Evolutionary conservation across 179 eudicot genomes (phyloP), one percentile per base, ranked within the genome.

Genomic region (Beta macrorhiza): DNA sequence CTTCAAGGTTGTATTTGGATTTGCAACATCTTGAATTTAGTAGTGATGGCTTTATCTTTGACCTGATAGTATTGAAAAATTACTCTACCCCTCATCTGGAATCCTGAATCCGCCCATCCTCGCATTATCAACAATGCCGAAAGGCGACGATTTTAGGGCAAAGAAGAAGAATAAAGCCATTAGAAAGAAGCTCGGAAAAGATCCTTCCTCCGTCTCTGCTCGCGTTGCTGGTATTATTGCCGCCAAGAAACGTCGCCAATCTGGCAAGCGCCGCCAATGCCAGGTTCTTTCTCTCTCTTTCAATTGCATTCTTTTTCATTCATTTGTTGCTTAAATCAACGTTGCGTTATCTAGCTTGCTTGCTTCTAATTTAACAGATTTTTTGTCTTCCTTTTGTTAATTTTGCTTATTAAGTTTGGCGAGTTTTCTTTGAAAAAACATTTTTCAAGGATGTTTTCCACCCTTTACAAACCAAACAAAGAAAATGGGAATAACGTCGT

Each of bases 211-310:
- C 5, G 93, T 92, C 32, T 88, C 98, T 22, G 70, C 83, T 63
- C 98, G 98, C 75, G 84, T 95, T 71, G 98, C 98, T 82, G 78
- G 91, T 80, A 80, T 95, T 29, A 93, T 95, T 81, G 98, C 98
- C 83, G 88, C 98, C 84, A 95, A 95, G 84, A 95, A 95, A 85
- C 98, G 98, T 74, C 97, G 98, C 7, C 82, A 85, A 64, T 74
- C 95, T 74, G 98, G 98, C 80, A 91, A 91, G 83, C 98, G 98
- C 74, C 90, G 97, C 71, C 79, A 76, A 59, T 95, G 98, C 81
- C 92, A 93, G 95, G 98, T 94, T 22, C 62, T 22, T 1, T 17
- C 47, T 20, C 32, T 64, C 15, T 52, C 12, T 58, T 8, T 7
- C 19, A 53, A 32, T 20, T 45, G 1, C 12, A 6, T 51, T 20